Evolutionary conservation across 169 alveolate species (phyloP).

Genomic region (Eimeria sp.): DNA sequence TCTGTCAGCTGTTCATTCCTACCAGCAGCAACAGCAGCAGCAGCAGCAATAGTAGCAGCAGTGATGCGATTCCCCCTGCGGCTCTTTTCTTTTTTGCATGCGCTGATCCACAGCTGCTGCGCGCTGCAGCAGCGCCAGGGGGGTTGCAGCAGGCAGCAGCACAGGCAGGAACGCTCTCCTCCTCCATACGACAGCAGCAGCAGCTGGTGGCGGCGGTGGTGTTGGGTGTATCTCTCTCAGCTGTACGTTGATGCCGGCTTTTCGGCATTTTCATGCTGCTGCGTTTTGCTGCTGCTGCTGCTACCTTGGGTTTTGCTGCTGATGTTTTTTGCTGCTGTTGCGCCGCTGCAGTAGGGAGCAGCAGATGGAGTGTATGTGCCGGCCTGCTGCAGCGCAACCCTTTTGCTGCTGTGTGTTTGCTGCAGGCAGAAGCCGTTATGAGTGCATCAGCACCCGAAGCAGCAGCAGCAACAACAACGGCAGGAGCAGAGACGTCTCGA

Average conservation of each 20-base stretch:
- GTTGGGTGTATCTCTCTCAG: slow-evolving; percentile 51
- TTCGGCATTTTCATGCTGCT: background rate
- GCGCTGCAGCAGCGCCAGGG: slow-evolving; percentile 19
- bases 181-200: slow-evolving; percentile 32
- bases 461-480: background rate
- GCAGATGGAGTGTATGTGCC: background rate
- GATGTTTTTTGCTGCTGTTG: background rate
- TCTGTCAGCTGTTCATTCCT: slow-evolving; percentile 16
- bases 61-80: background rate
- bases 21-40: slow-evolving; percentile 51
- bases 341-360: background rate
- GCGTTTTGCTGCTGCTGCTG: background rate
- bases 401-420: background rate
- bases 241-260: background rate
- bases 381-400: background rate
- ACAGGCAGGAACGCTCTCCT: slow-evolving; percentile 3
- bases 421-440: background rate
- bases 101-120: slow-evolving; percentile 67
- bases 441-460: background rate
- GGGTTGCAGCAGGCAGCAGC: slow-evolving; percentile 41
- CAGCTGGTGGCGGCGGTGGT: slow-evolving; percentile 57
- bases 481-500: no score
- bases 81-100: slow-evolving; percentile 55
- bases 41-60: slow-evolving; percentile 69
- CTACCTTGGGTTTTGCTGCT: background rate